Base-by-base conservation (phyloP, 2,329 filamentous ascomycete genomes). In the Neonectria hederae region DNA sequence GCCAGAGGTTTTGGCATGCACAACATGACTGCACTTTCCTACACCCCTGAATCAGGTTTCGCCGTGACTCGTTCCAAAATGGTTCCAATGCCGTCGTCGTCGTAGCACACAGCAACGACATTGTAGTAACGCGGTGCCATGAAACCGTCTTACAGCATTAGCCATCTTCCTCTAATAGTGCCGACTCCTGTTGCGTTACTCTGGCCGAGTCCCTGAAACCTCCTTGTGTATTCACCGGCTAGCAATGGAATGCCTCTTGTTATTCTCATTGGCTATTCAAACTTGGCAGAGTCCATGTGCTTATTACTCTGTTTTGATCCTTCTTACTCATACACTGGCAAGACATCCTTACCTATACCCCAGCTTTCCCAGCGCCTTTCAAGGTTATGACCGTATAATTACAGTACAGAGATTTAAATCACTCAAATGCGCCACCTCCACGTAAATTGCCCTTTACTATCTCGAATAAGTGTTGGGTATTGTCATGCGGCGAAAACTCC, bases 191-290 rank as follows among this genome's bases (percentile, higher is more conserved):
- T 19, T 32, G 26, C n/a, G n/a, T n/a, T 14, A n/a, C 28, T 21
- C 11, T 32, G n/a, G 3, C 28, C 48, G 48, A 51, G n/a, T 19
- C 30, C 28, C n/a, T 51, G 10, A 21, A 46, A 4, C 43, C 21
- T 24, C 48, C n/a, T 19, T 32, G 28, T 51, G n/a, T 26, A 26
- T 17, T 51, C 48, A 14, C 48, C 48, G 48, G 22, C 48, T n/a
- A 51, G 30, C 9, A 10, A 51, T 32, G 28, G 26, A 30, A 51
- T 32, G 48, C 28, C n/a, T 51, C 10, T 19, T n/a, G 13, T 32
- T n/a, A 32, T 51, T 51, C 28, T 32, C 48, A 35, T 51, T 51
- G 48, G 48, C 48, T 51, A 51, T 51, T 51, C 48, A 51, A 32
- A 7, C 24, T 4, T 51, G 10, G 21, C 4, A 32, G n/a, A 32